phyloP scores from a whole-genome alignment of 1,139 yeast genomes.

The Saccharomycopsis phalli region DNA sequence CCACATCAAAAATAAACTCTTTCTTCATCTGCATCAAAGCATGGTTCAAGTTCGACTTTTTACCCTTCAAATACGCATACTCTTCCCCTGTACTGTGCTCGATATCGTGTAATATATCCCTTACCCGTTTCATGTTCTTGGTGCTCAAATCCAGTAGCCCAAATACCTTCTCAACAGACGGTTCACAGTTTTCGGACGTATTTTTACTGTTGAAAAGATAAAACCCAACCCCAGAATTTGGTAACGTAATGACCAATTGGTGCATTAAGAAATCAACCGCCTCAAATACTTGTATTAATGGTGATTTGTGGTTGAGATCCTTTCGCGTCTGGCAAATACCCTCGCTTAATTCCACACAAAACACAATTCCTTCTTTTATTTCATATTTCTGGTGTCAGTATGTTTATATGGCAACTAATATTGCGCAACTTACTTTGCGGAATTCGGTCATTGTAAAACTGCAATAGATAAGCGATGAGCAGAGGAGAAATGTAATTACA shows the following conservation, averaged over 20 bases:
- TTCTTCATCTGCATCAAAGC: slow-evolving; percentile 31
- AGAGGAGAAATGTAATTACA: no score
- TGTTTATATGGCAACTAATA: no score
- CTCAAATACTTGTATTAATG: slow-evolving; percentile 43
- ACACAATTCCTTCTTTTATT: slow-evolving; percentile 53
- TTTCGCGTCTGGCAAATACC: slow-evolving; percentile 35
- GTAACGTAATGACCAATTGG: slow-evolving; percentile 48
- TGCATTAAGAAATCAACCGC: slow-evolving; percentile 49
- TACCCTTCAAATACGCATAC: no score
- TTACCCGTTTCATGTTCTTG: slow-evolving; percentile 32
- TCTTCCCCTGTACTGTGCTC: no score
- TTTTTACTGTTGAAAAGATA: slow-evolving; percentile 44
- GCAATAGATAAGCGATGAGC: no score
- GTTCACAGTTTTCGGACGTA: slow-evolving; percentile 23
- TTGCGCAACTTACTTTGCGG: no score
- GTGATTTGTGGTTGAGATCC: slow-evolving; percentile 33
- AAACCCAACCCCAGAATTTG: slow-evolving; percentile 60
- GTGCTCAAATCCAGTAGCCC: slow-evolving; percentile 33
- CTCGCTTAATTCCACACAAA: slow-evolving; percentile 52
- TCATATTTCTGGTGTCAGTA: slow-evolving; percentile 34
- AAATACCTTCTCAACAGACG: slow-evolving; percentile 31
- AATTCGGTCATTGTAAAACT: no score
- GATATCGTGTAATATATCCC: slow-evolving; percentile 30
- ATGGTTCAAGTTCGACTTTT: slow-evolving; percentile 3
- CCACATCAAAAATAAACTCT: slow-evolving; percentile 28